Evolutionary conservation across 2,329 filamentous ascomycete genomes (phyloP).

Genomic region (Tolypocladium cylindrosporum): DNA sequence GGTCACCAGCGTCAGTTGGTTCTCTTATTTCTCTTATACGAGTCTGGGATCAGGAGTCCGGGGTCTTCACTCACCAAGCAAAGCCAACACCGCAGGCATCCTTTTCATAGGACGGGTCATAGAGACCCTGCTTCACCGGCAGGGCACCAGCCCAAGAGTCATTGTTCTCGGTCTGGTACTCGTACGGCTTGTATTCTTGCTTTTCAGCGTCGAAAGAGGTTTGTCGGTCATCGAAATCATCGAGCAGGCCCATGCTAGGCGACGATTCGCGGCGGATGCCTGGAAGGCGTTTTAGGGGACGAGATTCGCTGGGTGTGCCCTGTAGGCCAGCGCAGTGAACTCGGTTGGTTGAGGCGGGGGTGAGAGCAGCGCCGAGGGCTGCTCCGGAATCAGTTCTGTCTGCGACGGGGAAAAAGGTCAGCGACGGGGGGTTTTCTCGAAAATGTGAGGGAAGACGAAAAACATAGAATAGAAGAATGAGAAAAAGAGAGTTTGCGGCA

Average conservation of each 20-base stretch:
- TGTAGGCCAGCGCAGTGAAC: not conserved
- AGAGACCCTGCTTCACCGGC: conserved; percentile 96
- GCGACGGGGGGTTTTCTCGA: not conserved
- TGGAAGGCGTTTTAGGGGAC: conserved; percentile 2
- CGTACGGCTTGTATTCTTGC: conserved; percentile 59
- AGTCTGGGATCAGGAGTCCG: not conserved
- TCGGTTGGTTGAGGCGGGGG: conserved; percentile 2
- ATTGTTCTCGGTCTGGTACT: conserved; percentile 82
- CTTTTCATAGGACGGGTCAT: conserved; percentile 92
- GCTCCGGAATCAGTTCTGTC: conserved; percentile 11
- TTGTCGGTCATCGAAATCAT: conserved; percentile 61
- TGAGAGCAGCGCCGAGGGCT: conserved; percentile 13
- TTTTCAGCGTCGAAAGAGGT: conserved; percentile 49
- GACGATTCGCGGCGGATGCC: conserved; percentile 23
- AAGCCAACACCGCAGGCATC: conserved; percentile 99
- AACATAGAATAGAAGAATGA: not conserved
- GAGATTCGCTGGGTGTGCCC: not conserved
- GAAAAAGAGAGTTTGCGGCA: not conserved
- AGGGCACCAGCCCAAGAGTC: conserved; percentile 86
- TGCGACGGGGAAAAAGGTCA: not conserved
- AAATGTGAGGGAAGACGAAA: not conserved
- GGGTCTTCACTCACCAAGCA: conserved; percentile 62
- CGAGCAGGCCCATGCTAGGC: conserved; percentile 60
- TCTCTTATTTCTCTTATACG: too few relatives aligned
- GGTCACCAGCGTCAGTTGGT: conserved; percentile 9